Evolutionary conservation across 2,329 filamentous ascomycete species (phyloP), one percentile per base, ranked within the genome.

Genomic region (Botrytis fabae): DNA sequence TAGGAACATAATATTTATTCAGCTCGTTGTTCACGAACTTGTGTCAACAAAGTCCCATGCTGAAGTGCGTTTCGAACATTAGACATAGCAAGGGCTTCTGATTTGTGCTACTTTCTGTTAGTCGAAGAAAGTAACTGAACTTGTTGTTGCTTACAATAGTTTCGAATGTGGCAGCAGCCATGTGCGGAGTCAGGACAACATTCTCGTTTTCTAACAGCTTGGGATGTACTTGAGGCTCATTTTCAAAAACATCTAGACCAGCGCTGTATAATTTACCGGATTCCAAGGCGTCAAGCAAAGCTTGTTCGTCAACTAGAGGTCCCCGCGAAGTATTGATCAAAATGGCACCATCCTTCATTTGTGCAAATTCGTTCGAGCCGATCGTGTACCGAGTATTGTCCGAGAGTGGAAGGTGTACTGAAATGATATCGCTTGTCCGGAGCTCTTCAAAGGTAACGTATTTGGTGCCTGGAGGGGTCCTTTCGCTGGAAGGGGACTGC

Each of bases 251-350:
- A 80, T 96, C 93, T 10, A 97, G 85, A 1, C 93, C 93, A 22
- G 85, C 90, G 35, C 88, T 91, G 74, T 86, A 86, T 57, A 96
- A 91, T 74, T 89, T 89, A 2, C 78, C 78, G 25, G 91, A 91
- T n/a, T 91, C 86, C 7, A 96, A 85, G 1, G 92, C 92, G 46
- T 89, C 84, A 9, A 94, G 93, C 20, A 96, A 87, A 2, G 93
- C 93, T 18, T 85, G 88, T 81, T 96, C 93, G 79, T 96, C 91
- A 78, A 96, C 91, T 75, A 96, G 88, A 63, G 92, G 91, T 32
- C 93, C 93, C 44, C 93, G 89, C 12, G 93, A 92, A 0, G 93
- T 95, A 83, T 96, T 96, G 77, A 96, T 86, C 38, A 96, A 86
- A 42, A 95, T 86, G n/a, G 93, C 87, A 64, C 92, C 92, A 20